A percentile compares a stretch with the other conserved stretches of the same genome.
These are phyloP conservation scores for Trichoderma asperelloides DNA, from an alignment of 495 filamentous ascomycete genomes.

Conservation along the genomic window DNA sequence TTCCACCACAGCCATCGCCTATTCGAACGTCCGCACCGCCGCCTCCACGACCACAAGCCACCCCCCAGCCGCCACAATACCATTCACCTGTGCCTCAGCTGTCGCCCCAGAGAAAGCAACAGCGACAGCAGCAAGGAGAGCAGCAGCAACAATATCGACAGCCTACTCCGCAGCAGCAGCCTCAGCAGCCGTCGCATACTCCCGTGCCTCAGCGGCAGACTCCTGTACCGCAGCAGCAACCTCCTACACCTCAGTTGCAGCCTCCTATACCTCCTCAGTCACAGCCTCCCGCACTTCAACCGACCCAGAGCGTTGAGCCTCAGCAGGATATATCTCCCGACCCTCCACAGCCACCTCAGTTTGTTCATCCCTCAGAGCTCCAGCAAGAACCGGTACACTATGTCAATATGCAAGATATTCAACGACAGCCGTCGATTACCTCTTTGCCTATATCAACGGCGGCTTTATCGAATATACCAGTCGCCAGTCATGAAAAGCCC, in stretches of 20 bases:
- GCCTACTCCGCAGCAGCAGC: conserved; percentile 4
- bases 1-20: conserved; percentile 11
- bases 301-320: not conserved
- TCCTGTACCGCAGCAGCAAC: conserved; percentile 12
- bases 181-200: conserved; percentile 10
- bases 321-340: conserved; percentile 10
- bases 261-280: not conserved
- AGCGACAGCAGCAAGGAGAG: not conserved
- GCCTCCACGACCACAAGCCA: conserved; percentile 12
- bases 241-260: conserved; percentile 1
- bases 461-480: not conserved
- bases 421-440: not conserved
- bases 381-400: conserved; percentile 8
- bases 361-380: not conserved
- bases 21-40: conserved; percentile 14
- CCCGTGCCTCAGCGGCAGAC: not conserved
- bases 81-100: conserved; percentile 11
- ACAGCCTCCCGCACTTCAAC: not conserved
- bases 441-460: not conserved
- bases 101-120: not conserved
- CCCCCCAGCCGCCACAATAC: conserved; percentile 11
- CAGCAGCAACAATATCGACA: conserved; percentile 15
- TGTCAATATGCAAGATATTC: conserved; percentile 10
- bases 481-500: not conserved
- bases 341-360: conserved; percentile 4